Percentiles rank a stretch among this genome's conserved stretches.
Evolutionary conservation across 345 rosid genomes (phyloP).

Genomic region (Geranium brycei): DNA sequence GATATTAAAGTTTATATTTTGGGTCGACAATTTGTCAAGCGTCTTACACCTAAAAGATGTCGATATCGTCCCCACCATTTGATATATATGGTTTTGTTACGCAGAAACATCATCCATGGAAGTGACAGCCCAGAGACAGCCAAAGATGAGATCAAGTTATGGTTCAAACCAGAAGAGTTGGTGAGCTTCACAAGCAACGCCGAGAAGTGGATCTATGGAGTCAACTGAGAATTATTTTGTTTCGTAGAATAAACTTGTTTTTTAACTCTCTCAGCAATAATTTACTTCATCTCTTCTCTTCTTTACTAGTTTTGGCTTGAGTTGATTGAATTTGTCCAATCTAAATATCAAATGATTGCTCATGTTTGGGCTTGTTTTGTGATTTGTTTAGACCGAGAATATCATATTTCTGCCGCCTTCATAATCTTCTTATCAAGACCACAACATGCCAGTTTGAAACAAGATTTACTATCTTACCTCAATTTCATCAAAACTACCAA

Average conservation of each 20-base stretch:
- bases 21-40: too few relatives aligned
- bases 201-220: conserved; percentile 90
- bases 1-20: too few relatives aligned
- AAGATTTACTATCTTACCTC: too few relatives aligned
- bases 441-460: too few relatives aligned
- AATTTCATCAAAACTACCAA: too few relatives aligned
- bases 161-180: conserved; percentile 96
- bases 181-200: conserved; percentile 63
- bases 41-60: too few relatives aligned
- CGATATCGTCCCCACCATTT: too few relatives aligned
- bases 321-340: neutral
- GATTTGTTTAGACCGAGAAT: too few relatives aligned
- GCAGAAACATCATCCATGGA: conserved; percentile 92
- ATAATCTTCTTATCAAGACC: too few relatives aligned
- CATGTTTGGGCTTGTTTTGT: neutral
- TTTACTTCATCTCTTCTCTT: neutral
- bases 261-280: conserved; percentile 1
- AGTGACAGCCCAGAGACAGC: conserved; percentile 99
- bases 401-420: too few relatives aligned
- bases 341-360: too few relatives aligned
- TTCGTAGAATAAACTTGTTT: neutral
- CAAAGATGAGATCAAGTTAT: conserved; percentile 68
- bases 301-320: neutral
- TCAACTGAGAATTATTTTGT: conserved; percentile 26
- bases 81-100: neutral